Conservation (phyloP, 1,284 basidiomycete species). For the Pseudozyma thailandica region DNA sequence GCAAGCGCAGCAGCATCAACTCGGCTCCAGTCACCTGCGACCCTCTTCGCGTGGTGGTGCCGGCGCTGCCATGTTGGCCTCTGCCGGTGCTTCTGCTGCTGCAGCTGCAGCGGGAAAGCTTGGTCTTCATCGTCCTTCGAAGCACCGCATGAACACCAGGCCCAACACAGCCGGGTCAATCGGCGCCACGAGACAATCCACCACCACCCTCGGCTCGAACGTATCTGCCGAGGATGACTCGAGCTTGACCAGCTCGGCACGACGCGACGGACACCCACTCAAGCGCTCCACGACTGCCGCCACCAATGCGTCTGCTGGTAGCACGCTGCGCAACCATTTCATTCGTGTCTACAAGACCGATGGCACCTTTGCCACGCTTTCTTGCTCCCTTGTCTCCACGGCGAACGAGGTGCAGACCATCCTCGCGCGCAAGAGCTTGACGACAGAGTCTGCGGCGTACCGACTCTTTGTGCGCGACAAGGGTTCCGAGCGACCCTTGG, state of each 20-base stretch:
- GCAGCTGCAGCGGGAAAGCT: slow-evolving; percentile 60
- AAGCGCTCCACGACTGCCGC: slow-evolving; percentile 38
- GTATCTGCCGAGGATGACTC: slow-evolving; percentile 47
- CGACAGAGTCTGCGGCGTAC: slow-evolving; percentile 55
- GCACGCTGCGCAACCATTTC: slow-evolving; percentile 65
- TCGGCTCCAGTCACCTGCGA: slow-evolving; percentile 15
- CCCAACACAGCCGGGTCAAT: slow-evolving; percentile 60
- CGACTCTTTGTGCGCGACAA: slow-evolving; percentile 66
- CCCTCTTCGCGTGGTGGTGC: slow-evolving; percentile 44
- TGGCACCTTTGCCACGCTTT: slow-evolving; percentile 78
- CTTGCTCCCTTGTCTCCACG: slow-evolving; percentile 76
- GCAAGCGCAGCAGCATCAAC: slow-evolving; percentile 19
- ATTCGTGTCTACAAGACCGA: slow-evolving; percentile 83
- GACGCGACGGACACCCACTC: slow-evolving; percentile 28
- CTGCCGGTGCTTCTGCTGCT: slow-evolving; percentile 53
- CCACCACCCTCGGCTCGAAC: slow-evolving; percentile 38
- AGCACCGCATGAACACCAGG: slow-evolving; percentile 38
- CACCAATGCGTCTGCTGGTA: slow-evolving; percentile 7
- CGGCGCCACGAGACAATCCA: slow-evolving; percentile 40
- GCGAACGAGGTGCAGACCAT: slow-evolving; percentile 74
- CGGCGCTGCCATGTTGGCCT: slow-evolving; percentile 42
- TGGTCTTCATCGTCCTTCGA: slow-evolving; percentile 53
- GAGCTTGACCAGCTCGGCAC: slow-evolving; percentile 15
- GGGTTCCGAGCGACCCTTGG: slow-evolving; percentile 63
- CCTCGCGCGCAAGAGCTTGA: slow-evolving; percentile 51